Base-by-base conservation (phyloP, 2,329 filamentous ascomycete genomes). In the Fusarium aywerte region DNA sequence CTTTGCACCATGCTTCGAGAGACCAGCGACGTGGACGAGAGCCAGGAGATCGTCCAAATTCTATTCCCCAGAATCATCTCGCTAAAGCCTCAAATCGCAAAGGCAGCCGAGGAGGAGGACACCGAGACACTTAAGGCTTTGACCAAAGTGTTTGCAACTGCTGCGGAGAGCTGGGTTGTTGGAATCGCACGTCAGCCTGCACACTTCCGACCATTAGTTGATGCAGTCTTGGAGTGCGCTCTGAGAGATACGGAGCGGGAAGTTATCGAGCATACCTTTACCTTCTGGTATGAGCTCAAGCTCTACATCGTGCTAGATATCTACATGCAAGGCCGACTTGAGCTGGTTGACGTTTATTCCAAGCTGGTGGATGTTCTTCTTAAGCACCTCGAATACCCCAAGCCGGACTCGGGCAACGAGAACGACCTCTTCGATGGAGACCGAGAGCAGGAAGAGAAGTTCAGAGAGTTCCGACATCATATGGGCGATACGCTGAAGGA, bases 401-500 rank as follows among this genome's bases (percentile, higher is more conserved):
- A 85, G 29, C 88, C 92, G 0, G 92, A 96, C 53, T 85, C 84
- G 54, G 87, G 89, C 15, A 89, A 91, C 69, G 90, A 95, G 70
- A 83, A 85, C 13, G 96, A 99, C 77, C 82, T 98, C 1, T 99
- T 99, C 75, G 95, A 97, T 64, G 96, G 96, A 52, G 96, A 99
- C 76, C 89, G 95, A 38, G 96, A 98, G 76, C 90, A 93, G 62
- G 96, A 99, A 78, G 96, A 99, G 73, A 97, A 96, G 77, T 99
- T 99, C 81, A 89, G 96, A 45, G 93, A 97, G 74, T 99, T 98
- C 83, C 87, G 96, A 69, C 96, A 99, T 76, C 89, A 93, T 52
- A 98, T 99, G 93, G 96, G 96, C 33, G 96, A 99, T 76, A 96
- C 97, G 0, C 85, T 99, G 48, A 99, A 99, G 80, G 96, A 99